Evolutionary conservation across 2,329 filamentous ascomycete genomes (phyloP), one percentile per base, ranked within the genome.

Genomic region (Alternaria brassicicola): DNA sequence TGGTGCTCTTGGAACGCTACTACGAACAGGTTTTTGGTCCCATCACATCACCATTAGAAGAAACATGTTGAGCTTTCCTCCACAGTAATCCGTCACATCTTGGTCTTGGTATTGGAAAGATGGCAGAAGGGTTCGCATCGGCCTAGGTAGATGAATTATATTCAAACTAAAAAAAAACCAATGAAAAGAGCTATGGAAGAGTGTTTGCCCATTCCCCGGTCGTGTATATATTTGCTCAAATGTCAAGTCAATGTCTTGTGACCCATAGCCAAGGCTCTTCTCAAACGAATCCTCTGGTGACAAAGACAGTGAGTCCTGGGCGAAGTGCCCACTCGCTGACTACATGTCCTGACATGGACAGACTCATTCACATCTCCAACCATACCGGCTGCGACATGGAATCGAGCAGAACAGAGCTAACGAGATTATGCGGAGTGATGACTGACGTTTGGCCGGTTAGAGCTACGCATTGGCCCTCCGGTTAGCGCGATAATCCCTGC

Each of bases 401-500:
- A 25, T 41, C 3, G 2, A 41, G 6, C 23, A 15, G 38, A 41
- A 30, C 28, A 9, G 8, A 30, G 28, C 28, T 30, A 10, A n/a
- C n/a, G 28, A 30, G 25, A 30, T 30, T 30, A 21, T 26, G 19
- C n/a, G 23, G 39, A 52, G 45, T 48, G 48, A 38, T 54, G 17
- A 48, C 35, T 49, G 54, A 58, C 33, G 54, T 55, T 55, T 55
- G 43, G 47, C 41, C 36, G 43, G 39, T 19, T 52, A n/a, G 39
- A 47, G 46, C 56, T n/a, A 25, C 46, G 52, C 19, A 36, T 28
- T 23, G 45, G 31, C 52, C 30, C 21, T 10, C 17, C 42, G 30
- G n/a, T 58, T 66, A 63, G 60, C 49, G 33, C 33, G 8, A 15
- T 45, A 17, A 64, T 55, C 65, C 63, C 59, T 64, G 62, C 33